Conservation (phyloP, 306 rosid species). For the Rosa chinensis region DNA sequence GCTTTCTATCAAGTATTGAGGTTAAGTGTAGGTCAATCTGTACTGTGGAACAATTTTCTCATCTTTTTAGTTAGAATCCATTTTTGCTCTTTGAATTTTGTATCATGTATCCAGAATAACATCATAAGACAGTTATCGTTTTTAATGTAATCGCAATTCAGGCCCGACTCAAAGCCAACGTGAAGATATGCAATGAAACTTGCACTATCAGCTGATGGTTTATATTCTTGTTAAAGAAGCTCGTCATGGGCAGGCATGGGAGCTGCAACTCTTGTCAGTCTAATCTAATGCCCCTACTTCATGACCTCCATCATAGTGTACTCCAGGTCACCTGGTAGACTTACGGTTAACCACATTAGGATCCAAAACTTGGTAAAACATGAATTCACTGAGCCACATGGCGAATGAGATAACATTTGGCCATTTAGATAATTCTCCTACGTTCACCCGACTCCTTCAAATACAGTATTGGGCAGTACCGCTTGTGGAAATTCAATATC, state of each 20-base stretch:
- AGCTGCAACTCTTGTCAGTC: background rate
- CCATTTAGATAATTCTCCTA: no score
- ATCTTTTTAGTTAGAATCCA: slow-evolving; percentile 4
- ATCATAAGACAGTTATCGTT: background rate
- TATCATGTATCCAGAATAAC: background rate
- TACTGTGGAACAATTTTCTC: background rate
- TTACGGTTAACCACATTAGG: no score
- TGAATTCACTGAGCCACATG: no score
- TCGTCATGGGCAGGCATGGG: background rate
- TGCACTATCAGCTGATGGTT: background rate
- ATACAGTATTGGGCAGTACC: no score
- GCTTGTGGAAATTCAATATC: no score
- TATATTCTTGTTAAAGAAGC: background rate
- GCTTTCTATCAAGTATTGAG: background rate
- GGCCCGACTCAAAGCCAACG: background rate
- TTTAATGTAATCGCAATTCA: background rate
- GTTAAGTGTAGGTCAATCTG: background rate
- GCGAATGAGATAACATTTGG: no score
- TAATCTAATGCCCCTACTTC: no score
- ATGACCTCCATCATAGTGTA: no score
- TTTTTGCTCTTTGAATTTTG: background rate
- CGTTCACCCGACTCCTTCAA: no score
- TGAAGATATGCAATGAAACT: background rate
- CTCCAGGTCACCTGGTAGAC: no score
- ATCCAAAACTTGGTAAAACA: no score